A percentile compares a stretch with the other conserved stretches of the same genome.
phyloP scores from a whole-genome alignment of 2,329 filamentous ascomycete species.

The Dendrostoma leiphaemia region DNA sequence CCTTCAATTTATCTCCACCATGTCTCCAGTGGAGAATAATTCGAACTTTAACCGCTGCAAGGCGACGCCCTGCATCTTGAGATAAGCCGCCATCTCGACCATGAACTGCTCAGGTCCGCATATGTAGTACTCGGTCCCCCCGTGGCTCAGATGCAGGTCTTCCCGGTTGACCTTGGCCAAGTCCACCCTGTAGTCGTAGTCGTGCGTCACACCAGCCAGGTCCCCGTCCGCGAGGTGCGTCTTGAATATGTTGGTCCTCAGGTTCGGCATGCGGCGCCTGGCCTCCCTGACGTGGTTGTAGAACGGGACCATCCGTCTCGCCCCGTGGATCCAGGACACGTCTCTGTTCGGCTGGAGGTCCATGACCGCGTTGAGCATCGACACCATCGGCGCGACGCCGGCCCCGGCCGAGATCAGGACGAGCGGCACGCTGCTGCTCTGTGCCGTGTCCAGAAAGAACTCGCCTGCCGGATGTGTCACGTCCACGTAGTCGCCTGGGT shows the following conservation, averaged over 20 bases:
- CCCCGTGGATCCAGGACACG: conserved; percentile 60
- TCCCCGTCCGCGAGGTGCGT: conserved; percentile 46
- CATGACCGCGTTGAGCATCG: conserved; percentile 56
- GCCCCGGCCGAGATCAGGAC: conserved; percentile 63
- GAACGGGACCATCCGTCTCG: conserved; percentile 51
- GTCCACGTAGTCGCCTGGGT: conserved; percentile 60
- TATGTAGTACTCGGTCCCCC: conserved; percentile 50
- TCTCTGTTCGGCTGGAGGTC: conserved; percentile 44
- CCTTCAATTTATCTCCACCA: conserved; percentile 24
- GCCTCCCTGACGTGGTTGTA: conserved; percentile 48
- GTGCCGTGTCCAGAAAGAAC: conserved; percentile 52
- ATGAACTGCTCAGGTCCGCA: conserved; percentile 56
- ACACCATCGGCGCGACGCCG: conserved; percentile 57
- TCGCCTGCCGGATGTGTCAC: conserved; percentile 66
- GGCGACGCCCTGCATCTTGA: conserved; percentile 39
- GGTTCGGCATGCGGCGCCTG: conserved; percentile 31
- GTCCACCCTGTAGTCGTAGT: conserved; percentile 45
- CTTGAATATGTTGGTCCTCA: conserved; percentile 48
- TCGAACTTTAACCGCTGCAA: conserved; percentile 41
- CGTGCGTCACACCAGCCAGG: conserved; percentile 40
- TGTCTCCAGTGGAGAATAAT: conserved; percentile 45
- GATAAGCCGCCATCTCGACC: conserved; percentile 45
- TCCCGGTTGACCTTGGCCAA: conserved; percentile 41
- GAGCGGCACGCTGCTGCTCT: conserved; percentile 43
- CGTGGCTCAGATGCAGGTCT: conserved; percentile 44